Evolutionary conservation across 169 alveolate genomes (phyloP).

Genomic region (Blepharisma undulans): DNA sequence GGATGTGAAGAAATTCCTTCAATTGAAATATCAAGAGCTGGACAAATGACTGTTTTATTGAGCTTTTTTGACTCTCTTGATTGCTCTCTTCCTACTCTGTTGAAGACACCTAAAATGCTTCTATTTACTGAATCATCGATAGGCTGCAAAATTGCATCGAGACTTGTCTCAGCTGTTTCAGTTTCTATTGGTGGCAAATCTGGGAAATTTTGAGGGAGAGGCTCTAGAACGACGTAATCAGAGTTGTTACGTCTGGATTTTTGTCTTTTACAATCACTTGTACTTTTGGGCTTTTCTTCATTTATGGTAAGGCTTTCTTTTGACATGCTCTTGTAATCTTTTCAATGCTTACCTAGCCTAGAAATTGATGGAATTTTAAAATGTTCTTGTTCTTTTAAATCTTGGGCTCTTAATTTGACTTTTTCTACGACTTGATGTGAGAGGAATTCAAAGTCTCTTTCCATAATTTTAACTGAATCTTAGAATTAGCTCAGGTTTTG

Average conservation of each 20-base stretch:
- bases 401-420: not conserved
- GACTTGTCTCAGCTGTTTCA: not conserved
- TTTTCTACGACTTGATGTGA: not conserved
- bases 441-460: not conserved
- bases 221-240: not conserved
- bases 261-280: not conserved
- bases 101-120: not conserved
- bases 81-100: not conserved
- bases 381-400: not conserved
- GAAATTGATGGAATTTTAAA: not conserved
- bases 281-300: not conserved
- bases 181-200: not conserved
- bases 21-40: not conserved
- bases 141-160: not conserved
- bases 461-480: not conserved
- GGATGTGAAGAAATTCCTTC: not conserved
- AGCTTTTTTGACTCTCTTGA: not conserved
- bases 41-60: not conserved
- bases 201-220: not conserved
- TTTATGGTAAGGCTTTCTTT: not conserved
- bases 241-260: not conserved
- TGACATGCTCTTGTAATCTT: not conserved
- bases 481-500: not conserved
- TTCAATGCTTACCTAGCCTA: not conserved
- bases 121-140: not conserved